Percentiles rank a stretch among this genome's conserved stretches.
phyloP scores from a whole-genome alignment of 1,139 yeast species.

The Blastobotrys illinoisensis region DNA sequence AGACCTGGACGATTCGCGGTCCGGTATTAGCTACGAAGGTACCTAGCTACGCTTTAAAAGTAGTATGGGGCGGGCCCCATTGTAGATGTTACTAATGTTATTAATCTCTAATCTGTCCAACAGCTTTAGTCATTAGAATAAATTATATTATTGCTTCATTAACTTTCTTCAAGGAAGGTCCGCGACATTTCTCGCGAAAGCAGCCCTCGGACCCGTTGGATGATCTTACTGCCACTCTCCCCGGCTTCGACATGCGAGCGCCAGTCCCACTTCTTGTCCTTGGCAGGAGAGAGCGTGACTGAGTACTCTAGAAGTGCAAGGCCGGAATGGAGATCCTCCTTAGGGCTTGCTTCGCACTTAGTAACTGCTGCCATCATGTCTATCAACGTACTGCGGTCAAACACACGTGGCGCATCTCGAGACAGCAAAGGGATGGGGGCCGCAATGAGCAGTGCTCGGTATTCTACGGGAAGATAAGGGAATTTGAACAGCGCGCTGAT shows the following conservation, averaged over 20 bases:
- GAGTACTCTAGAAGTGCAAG: slow-evolving; percentile 14
- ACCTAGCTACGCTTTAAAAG: slow-evolving; percentile 1
- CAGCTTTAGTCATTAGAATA: not conserved
- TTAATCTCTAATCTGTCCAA: not conserved
- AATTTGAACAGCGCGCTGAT: slow-evolving; percentile 56
- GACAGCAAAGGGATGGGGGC: slow-evolving; percentile 27
- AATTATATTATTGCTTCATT: slow-evolving; percentile 4
- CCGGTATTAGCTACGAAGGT: slow-evolving; percentile 8
- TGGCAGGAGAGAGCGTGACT: slow-evolving; percentile 8
- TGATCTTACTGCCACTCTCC: slow-evolving; percentile 8
- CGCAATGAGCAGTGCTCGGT: slow-evolving; percentile 39
- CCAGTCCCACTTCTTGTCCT: slow-evolving; percentile 10
- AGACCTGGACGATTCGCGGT: not conserved
- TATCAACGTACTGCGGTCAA: slow-evolving; percentile 38
- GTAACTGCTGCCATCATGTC: slow-evolving; percentile 46
- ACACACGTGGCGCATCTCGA: slow-evolving; percentile 17
- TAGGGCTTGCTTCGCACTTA: slow-evolving; percentile 35
- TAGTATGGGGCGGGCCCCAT: too few species aligned
- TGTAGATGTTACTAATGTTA: slow-evolving; percentile 1
- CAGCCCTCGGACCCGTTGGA: slow-evolving; percentile 16
- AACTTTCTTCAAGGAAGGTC: slow-evolving; percentile 21
- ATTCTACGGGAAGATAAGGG: slow-evolving; percentile 55
- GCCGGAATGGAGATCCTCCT: slow-evolving; percentile 13
- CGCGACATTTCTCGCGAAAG: slow-evolving; percentile 24
- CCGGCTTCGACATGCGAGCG: slow-evolving; percentile 8